Evolutionary conservation across 1,284 basidiomycete genomes (phyloP).

Genomic region (Ustilago vetiveriae): DNA sequence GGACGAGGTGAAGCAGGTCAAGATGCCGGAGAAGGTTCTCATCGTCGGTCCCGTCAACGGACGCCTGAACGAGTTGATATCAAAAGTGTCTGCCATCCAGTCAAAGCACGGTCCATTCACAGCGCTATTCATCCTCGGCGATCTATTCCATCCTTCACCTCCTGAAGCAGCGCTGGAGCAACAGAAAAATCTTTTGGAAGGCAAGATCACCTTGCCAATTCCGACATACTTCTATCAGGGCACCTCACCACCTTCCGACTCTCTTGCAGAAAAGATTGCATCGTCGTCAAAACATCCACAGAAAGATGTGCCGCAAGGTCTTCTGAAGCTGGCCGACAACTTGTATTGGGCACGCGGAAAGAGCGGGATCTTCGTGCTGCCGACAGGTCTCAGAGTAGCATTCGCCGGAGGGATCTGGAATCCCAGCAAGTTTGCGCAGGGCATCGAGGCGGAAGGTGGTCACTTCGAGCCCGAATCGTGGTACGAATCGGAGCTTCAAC

Average conservation of each 20-base stretch:
- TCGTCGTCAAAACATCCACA: background rate
- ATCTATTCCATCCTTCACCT: conserved; percentile 77
- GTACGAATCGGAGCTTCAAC: conserved; percentile 12
- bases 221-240: conserved; percentile 94
- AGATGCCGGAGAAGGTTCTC: conserved; percentile 72
- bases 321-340: conserved; percentile 33
- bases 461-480: conserved; percentile 13
- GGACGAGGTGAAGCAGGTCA: no score
- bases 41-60: conserved; percentile 87
- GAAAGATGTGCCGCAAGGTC: conserved; percentile 3
- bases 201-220: conserved; percentile 78
- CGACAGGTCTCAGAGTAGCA: conserved; percentile 41
- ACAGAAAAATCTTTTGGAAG: conserved; percentile 75
- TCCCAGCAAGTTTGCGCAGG: conserved; percentile 12
- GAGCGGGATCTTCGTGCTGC: conserved; percentile 33
- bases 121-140: conserved; percentile 84
- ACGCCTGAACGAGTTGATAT: conserved; percentile 77
- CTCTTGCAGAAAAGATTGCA: conserved; percentile 5
- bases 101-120: conserved; percentile 94
- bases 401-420: conserved; percentile 51
- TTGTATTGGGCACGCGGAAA: conserved; percentile 52
- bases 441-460: background rate
- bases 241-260: conserved; percentile 65
- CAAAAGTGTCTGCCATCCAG: conserved; percentile 86
- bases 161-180: conserved; percentile 68